These are phyloP conservation scores for Neurospora sublineolata DNA, from an alignment of 495 filamentous ascomycete genomes.

Conservation along the genomic window DNA sequence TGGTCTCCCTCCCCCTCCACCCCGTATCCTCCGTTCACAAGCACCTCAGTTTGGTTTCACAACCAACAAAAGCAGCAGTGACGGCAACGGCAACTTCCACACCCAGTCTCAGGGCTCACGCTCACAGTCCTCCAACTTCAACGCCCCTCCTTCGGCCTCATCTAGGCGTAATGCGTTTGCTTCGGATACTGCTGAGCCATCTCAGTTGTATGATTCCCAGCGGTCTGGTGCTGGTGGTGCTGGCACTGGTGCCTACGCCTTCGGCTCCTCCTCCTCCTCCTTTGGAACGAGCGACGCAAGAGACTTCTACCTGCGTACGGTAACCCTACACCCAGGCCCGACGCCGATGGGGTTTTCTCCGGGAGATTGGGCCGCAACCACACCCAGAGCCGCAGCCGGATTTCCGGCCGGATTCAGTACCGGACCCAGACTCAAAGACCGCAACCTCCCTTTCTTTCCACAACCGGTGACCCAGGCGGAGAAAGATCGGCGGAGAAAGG, in stretches of 20 bases:
- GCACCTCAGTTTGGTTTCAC: neutral
- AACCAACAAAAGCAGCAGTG: neutral
- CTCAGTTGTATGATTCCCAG: neutral
- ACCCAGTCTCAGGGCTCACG: neutral
- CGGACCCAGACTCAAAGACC: neutral
- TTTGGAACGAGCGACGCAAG: neutral
- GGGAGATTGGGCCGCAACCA: neutral
- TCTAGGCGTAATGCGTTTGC: neutral
- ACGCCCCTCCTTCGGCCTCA: neutral
- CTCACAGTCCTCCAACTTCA: neutral
- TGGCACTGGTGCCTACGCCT: neutral
- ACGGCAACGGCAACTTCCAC: neutral
- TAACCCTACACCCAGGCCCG: neutral
- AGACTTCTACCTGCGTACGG: neutral
- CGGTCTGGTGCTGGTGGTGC: too few species aligned
- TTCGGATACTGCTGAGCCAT: neutral
- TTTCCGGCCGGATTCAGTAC: neutral
- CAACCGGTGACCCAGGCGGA: neutral
- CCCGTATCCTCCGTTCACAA: neutral
- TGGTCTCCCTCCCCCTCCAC: neutral
- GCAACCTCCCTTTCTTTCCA: neutral
- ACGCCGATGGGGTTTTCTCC: neutral
- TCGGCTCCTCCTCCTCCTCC: neutral
- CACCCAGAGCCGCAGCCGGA: neutral
- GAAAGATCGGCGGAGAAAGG: neutral